Base-by-base conservation (phyloP, 148 eudicot genomes). In the Polygonum aviculare region DNA sequence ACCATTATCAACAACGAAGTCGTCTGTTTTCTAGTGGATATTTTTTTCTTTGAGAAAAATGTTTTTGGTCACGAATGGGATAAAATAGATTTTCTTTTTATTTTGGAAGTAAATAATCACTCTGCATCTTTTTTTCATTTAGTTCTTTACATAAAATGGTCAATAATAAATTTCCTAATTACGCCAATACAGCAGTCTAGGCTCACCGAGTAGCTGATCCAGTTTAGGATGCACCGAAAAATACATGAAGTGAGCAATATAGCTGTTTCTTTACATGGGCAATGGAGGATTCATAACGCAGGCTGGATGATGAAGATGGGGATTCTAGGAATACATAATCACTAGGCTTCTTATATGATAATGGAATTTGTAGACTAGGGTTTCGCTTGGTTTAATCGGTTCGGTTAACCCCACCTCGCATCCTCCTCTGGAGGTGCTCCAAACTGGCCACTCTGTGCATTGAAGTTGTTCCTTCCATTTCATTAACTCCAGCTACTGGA, bases 391-490 rank as follows among this genome's bases (percentile, higher is more conserved):
- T 21, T 31, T 60, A 60, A 31, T 63, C 15, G 19, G 39, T 72
- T 75, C 84, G 79, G 75, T 81, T 82, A 26, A 77, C 65, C 44
- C 81, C 90, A 6, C 90, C 98, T 47, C 98, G 88, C 35, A 94
- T 89, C 78, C 96, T 88, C 82, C 90, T 90, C 88, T 92, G 98
- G 77, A 92, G 86, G 85, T 92, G 97, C 84, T 94, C 98, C 69
- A 63, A 63, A 21, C 69, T 94, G 74, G 95, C 95, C 73, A 90
- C 97, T 77, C 95, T 81, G 80, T 90, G 97, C 97, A 94, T 85
- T 38, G 98, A 87, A 72, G 85, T 79, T n/a, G 95, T 87, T 75
- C 90, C 82, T 74, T 84, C 97, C 52, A 86, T 86, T 78, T 77
- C 82, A 18, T 18, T 51, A 15, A 51, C 19, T n/a, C n/a, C 69